Base-by-base conservation (phyloP, 2,329 filamentous ascomycete species). In the Raffaelea albimanens region DNA sequence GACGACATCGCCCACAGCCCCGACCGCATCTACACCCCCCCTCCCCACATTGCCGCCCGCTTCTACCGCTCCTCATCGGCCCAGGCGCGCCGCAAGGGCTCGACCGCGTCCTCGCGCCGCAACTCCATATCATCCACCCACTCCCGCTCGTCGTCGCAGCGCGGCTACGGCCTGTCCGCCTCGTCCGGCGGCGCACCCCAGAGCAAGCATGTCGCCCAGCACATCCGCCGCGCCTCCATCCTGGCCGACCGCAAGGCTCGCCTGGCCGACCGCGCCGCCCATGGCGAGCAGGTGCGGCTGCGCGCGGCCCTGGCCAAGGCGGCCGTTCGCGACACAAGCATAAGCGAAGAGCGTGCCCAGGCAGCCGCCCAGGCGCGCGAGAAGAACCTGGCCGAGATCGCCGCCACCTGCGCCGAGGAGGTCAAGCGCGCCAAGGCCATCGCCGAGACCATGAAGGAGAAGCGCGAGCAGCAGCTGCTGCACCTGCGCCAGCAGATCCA, bases 371-470 rank as follows among this genome's bases (percentile, higher is more conserved):
- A 87, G 54, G 83, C 86, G 1, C 76, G 87, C 49, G 85, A 91
- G 67, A 84, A 84, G 56, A 87, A 90, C 56, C 67, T 93, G 18
- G 86, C 85, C 9, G 86, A 90, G 61, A 89, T 91, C 40, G 85
- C 87, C 4, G 84, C 86, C 43, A 76, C 80, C 51, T 91, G 87
- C 59, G 87, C 87, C 19, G 86, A 89, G 63, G 87, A 93, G 61
- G 87, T 93, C 16, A 82, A 85, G 60, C 76, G 85, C 53, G 86
- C 86, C 45, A 91, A 91, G 69, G 83, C 85, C 44, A 75, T 90
- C n/a, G 86, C 86, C 14, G 85, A 88, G 62, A 82, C 77, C 49
- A 88, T 86, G 70, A 89, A 87, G 64, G 83, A 87, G 66, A 83
- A 84, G 62, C 80, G 87, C 53, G 83, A 88, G 59, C 81, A 82